phyloP scores from a whole-genome alignment of 495 filamentous ascomycete species.

The Hyaloscypha finlandica region DNA sequence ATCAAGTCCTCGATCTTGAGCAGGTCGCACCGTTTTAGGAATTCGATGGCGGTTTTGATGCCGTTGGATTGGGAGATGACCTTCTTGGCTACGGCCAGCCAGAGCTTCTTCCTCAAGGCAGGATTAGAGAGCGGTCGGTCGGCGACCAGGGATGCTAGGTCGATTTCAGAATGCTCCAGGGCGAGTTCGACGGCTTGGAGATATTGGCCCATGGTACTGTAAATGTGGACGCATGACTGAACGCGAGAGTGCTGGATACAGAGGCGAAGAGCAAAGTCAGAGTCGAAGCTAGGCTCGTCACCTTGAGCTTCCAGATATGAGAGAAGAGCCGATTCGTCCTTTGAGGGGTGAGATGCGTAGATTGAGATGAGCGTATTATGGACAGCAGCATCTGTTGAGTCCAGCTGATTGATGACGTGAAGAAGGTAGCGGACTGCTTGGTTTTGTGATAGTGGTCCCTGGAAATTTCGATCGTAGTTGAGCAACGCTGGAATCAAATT shows the following conservation, averaged over 20 bases:
- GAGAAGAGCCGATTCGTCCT: constrained; percentile 81
- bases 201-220: constrained; percentile 92
- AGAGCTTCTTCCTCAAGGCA: constrained; percentile 87
- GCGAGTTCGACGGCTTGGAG: constrained; percentile 90
- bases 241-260: constrained; percentile 93
- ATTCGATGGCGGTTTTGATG: constrained; percentile 94
- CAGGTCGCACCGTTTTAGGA: constrained; percentile 86
- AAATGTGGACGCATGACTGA: constrained; percentile 92
- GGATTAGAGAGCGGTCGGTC: constrained; percentile 78
- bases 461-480: constrained; percentile 82
- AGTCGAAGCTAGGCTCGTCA: constrained; percentile 74
- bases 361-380: constrained; percentile 98
- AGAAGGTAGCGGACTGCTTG: constrained; percentile 94
- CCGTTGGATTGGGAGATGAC: constrained; percentile 82
- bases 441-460: constrained; percentile 67
- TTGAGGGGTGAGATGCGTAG: constrained; percentile 81
- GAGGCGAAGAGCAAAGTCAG: constrained; percentile 94
- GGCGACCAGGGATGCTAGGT: constrained; percentile 86
- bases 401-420: constrained; percentile 86
- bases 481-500: constrained; percentile 90
- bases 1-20: constrained; percentile 95
- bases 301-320: constrained; percentile 79
- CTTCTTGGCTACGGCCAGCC: constrained; percentile 90
- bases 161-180: constrained; percentile 82
- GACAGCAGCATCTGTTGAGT: constrained; percentile 82